Evolutionary conservation across 805 yeast genomes (phyloP).

Genomic region (Jamesozyma hellenica): DNA sequence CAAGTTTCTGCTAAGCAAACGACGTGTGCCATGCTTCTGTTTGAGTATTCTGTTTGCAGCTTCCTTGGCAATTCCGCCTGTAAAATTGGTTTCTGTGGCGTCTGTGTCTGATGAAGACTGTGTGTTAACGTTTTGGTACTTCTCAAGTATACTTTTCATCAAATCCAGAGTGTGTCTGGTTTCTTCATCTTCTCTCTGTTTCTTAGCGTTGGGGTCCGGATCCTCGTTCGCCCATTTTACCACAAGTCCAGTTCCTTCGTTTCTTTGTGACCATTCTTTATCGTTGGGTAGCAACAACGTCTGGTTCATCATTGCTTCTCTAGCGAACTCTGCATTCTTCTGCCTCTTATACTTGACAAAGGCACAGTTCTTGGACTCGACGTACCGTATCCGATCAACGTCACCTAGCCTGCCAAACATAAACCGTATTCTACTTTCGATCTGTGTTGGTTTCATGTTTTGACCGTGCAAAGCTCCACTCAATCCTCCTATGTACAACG

Average conservation of each 20-base stretch:
- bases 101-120: too few species aligned
- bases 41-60: background rate
- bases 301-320: constrained; percentile 88
- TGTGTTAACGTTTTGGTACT: background rate
- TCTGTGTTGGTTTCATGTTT: constrained; percentile 30
- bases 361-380: constrained; percentile 58
- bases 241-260: constrained; percentile 27
- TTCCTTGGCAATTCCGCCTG: background rate
- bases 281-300: constrained; percentile 37
- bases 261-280: constrained; percentile 49
- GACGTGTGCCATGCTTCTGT: too few species aligned
- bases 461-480: constrained; percentile 33
- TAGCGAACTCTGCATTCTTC: constrained; percentile 82
- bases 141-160: constrained; percentile 5
- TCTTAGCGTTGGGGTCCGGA: constrained; percentile 50
- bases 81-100: background rate
- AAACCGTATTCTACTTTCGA: constrained; percentile 31
- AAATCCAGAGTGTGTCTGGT: constrained; percentile 16
- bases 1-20: too few species aligned
- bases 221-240: constrained; percentile 88
- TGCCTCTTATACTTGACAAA: constrained; percentile 66
- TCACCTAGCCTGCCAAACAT: constrained; percentile 66
- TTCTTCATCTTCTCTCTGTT: constrained; percentile 22
- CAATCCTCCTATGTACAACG: constrained; percentile 64
- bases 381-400: constrained; percentile 53